phyloP scores from a whole-genome alignment of 2,329 filamentous ascomycete species.

The Biscogniauxia marginata region DNA sequence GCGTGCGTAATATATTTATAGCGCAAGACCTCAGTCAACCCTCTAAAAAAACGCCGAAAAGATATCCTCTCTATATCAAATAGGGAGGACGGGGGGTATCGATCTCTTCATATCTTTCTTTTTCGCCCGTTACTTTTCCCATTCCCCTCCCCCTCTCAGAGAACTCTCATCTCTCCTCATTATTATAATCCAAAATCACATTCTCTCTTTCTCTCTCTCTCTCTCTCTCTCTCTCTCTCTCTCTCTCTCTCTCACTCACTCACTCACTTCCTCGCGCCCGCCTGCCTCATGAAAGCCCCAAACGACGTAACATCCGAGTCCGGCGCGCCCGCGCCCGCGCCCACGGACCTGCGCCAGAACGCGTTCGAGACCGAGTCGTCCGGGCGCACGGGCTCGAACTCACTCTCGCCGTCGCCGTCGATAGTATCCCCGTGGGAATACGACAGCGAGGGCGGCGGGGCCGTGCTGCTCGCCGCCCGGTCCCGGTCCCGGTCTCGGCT shows the following conservation, averaged over 20 bases:
- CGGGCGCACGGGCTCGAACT: slow-evolving; percentile 60
- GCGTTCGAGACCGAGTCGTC: slow-evolving; percentile 49
- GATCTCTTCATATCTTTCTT: no score
- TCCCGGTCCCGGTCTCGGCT: no score
- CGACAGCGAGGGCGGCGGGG: background rate
- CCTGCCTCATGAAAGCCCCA: background rate
- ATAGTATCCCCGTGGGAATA: background rate
- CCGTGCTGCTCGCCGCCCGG: background rate
- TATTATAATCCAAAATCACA: no score
- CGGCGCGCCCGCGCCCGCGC: no score
- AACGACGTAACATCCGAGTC: background rate
- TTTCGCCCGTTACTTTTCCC: no score
- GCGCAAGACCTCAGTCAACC: no score
- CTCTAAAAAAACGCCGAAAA: no score
- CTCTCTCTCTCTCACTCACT: background rate
- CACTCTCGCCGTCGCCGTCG: slow-evolving; percentile 34
- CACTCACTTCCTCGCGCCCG: background rate
- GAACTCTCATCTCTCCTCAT: background rate
- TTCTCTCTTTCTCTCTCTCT: background rate
- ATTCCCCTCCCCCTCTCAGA: no score
- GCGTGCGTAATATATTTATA: no score
- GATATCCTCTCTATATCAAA: no score
- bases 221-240: background rate
- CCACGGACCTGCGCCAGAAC: no score
- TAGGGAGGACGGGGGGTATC: no score